Evolutionary conservation across 805 yeast species (phyloP).

Genomic region (Saturnispora besseyi): DNA sequence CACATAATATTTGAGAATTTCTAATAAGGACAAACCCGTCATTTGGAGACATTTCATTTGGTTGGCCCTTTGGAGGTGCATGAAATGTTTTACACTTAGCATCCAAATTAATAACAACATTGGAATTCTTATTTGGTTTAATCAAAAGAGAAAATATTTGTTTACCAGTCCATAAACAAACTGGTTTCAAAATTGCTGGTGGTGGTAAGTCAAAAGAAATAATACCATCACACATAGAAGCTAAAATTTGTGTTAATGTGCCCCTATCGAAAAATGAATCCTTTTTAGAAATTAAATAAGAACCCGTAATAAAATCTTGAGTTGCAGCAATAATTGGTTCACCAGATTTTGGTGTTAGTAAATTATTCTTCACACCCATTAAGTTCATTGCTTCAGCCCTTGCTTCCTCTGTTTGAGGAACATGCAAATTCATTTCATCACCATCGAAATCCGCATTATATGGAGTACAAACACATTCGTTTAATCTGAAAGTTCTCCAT

Average conservation of each 20-base stretch:
- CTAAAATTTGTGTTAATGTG: conserved; percentile 65
- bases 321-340: conserved; percentile 99
- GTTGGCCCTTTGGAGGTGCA: conserved; percentile 64
- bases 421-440: conserved; percentile 99
- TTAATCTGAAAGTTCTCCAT: conserved; percentile 94
- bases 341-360: conserved; percentile 94
- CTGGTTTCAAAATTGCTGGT: conserved; percentile 88
- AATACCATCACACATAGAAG: conserved; percentile 95
- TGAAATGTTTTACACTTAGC: conserved; percentile 87
- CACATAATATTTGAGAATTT: conserved; percentile 81
- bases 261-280: conserved; percentile 91
- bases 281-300: conserved; percentile 84
- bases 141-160: conserved; percentile 86
- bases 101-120: conserved; percentile 82
- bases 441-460: conserved; percentile 99
- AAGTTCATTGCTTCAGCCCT: conserved; percentile 96
- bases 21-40: conserved; percentile 90
- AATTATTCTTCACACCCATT: conserved; percentile 95
- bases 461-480: conserved; percentile 99
- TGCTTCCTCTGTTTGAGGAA: conserved; percentile 94
- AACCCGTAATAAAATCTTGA: conserved; percentile 97
- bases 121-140: conserved; percentile 66
- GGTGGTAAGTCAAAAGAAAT: conserved; percentile 89
- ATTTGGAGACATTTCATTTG: conserved; percentile 94
- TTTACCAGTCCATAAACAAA: conserved; percentile 92